These are phyloP conservation scores for Irpex sp. DNA, from an alignment of 1,284 basidiomycete genomes.

Conservation along the genomic window DNA sequence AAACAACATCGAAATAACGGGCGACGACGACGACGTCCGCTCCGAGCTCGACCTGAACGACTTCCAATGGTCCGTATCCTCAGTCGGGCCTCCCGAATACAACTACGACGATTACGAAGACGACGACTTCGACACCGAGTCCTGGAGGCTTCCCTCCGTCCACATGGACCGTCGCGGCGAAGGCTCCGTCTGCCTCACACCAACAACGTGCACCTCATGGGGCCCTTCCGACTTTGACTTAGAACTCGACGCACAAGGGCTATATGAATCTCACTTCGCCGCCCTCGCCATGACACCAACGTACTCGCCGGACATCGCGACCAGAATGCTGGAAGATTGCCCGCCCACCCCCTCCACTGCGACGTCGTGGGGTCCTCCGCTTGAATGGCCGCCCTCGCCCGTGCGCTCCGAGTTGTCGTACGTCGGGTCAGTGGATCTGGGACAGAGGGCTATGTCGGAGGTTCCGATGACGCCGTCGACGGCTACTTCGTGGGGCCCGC, in stretches of 20 bases:
- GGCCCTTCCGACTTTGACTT: constrained; percentile 32
- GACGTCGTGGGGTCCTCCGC: constrained; percentile 21
- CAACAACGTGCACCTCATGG: constrained; percentile 38
- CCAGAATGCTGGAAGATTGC: constrained; percentile 18
- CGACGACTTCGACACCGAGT: constrained; percentile 30
- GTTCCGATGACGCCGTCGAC: constrained; percentile 34
- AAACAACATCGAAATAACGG: constrained; percentile 33
- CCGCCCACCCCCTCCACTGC: constrained; percentile 23
- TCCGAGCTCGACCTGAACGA: constrained; percentile 52
- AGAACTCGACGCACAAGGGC: constrained; percentile 10
- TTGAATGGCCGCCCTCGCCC: constrained; percentile 26
- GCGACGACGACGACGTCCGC: constrained; percentile 27
- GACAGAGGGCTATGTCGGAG: constrained; percentile 30
- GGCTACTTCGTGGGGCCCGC: constrained; percentile 42
- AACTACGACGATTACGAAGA: constrained; percentile 14
- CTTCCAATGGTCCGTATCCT: constrained; percentile 66
- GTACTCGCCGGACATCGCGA: constrained; percentile 34
- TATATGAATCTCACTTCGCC: constrained; percentile 19
- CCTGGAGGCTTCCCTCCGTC: constrained; percentile 32
- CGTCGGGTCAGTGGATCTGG: constrained; percentile 38
- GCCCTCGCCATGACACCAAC: constrained; percentile 17
- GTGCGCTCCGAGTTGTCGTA: constrained; percentile 21
- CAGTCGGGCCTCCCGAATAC: constrained; percentile 49
- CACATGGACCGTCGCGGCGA: constrained; percentile 48
- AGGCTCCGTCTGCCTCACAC: constrained; percentile 56